Conservation (phyloP, 495 filamentous ascomycete species). For the Neurospora sp. region DNA sequence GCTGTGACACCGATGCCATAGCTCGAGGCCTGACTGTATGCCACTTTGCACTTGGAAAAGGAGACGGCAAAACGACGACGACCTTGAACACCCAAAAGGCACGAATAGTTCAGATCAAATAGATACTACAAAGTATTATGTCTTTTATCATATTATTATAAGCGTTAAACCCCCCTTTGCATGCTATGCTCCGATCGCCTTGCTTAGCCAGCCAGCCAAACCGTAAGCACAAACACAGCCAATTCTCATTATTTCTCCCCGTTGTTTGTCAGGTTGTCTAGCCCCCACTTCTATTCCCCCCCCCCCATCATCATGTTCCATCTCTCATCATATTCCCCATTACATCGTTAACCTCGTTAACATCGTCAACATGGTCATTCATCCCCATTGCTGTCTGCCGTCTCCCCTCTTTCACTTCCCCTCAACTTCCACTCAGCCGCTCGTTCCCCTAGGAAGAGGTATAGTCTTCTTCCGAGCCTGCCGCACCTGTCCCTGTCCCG, state of each 20-base stretch:
- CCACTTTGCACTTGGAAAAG: neutral
- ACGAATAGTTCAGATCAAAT: neutral
- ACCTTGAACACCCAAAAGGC: neutral
- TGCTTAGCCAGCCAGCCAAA: neutral
- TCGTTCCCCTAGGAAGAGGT: neutral
- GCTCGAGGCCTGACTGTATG: too few relatives aligned
- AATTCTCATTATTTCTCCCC: neutral
- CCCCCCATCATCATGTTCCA: neutral
- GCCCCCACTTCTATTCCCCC: neutral
- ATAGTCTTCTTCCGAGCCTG: neutral
- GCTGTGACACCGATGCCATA: too few relatives aligned
- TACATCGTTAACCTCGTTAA: neutral
- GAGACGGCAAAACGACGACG: neutral
- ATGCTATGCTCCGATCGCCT: conserved; percentile 11
- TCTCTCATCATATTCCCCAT: neutral
- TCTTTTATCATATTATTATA: conserved; percentile 8
- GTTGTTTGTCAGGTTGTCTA: neutral
- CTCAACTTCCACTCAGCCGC: neutral
- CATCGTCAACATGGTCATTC: neutral
- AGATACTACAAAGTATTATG: neutral
- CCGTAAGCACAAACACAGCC: neutral
- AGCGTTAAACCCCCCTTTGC: conserved; percentile 5
- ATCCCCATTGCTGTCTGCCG: neutral
- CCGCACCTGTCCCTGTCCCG: neutral
- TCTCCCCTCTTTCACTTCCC: neutral